phyloP scores from a whole-genome alignment of 176 grass and related monocot genomes.

The Eragrostis curvula region DNA sequence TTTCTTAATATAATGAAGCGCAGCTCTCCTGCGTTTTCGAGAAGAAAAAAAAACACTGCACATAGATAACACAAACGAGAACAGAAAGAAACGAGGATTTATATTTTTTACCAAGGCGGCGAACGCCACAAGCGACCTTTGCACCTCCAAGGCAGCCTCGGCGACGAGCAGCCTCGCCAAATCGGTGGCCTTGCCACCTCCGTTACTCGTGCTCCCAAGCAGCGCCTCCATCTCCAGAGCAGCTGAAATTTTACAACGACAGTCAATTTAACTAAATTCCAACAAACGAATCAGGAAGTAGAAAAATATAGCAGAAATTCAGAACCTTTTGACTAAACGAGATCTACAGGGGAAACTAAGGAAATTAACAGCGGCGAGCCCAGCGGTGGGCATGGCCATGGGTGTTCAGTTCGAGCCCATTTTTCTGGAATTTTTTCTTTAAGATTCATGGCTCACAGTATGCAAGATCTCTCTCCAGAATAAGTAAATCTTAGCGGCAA shows the following conservation, averaged over 20 bases:
- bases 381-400: background rate
- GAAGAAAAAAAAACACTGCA: no score
- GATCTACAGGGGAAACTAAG: slow-evolving; percentile 14
- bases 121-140: slow-evolving; percentile 16
- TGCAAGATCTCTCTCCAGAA: background rate
- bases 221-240: slow-evolving; percentile 25
- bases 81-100: background rate
- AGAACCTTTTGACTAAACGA: slow-evolving; percentile 3
- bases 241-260: background rate
- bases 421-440: no score
- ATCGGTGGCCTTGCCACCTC: background rate
- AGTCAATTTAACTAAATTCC: background rate
- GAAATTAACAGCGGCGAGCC: background rate
- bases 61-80: background rate
- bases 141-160: slow-evolving; percentile 19
- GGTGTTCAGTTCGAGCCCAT: background rate
- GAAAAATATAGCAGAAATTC: background rate
- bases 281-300: background rate
- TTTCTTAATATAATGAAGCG: no score
- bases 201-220: background rate
- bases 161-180: background rate
- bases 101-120: slow-evolving; percentile 5
- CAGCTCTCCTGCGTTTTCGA: no score
- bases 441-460: background rate
- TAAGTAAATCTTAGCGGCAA: background rate